Percentiles rank a stretch among this genome's conserved stretches.
Conservation (phyloP, 257 asterid species). For the Haberlea rhodopensis region DNA sequence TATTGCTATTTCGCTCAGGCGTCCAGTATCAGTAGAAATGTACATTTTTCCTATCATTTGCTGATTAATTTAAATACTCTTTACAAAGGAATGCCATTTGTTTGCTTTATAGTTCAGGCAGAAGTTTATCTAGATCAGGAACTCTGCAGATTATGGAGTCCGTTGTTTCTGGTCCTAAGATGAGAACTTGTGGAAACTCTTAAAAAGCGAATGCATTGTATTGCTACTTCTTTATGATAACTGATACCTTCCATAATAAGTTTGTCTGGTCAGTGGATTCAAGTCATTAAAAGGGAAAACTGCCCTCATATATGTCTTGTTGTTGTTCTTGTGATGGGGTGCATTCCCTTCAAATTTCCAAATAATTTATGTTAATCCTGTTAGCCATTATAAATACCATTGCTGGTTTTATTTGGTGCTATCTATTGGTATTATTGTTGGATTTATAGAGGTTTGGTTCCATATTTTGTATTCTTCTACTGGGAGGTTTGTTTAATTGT, state of each 20-base stretch:
- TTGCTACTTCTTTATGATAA: not conserved
- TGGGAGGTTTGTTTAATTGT: not conserved
- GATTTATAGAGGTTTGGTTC: not conserved
- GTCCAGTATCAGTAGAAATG: too few relatives aligned
- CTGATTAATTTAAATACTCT: too few relatives aligned
- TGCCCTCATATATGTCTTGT: not conserved
- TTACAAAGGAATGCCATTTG: not conserved
- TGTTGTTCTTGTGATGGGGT: too few relatives aligned
- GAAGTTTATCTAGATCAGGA: too few relatives aligned
- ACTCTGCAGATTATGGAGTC: too few relatives aligned
- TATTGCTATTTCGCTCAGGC: too few relatives aligned
- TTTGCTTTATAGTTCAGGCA: too few relatives aligned
- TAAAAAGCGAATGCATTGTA: not conserved
- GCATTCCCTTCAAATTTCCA: not conserved
- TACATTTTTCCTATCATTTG: too few relatives aligned
- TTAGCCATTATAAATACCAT: not conserved
- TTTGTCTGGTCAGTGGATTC: not conserved
- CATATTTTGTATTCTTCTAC: not conserved
- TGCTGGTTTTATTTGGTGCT: not conserved
- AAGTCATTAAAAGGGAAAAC: not conserved
- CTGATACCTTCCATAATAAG: not conserved
- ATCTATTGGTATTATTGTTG: not conserved
- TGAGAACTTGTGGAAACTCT: too few relatives aligned
- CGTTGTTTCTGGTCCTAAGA: too few relatives aligned
- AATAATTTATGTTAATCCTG: not conserved